These are phyloP conservation scores for Picea glauca DNA, from an alignment of 75 land plant species.

Conservation along the genomic window DNA sequence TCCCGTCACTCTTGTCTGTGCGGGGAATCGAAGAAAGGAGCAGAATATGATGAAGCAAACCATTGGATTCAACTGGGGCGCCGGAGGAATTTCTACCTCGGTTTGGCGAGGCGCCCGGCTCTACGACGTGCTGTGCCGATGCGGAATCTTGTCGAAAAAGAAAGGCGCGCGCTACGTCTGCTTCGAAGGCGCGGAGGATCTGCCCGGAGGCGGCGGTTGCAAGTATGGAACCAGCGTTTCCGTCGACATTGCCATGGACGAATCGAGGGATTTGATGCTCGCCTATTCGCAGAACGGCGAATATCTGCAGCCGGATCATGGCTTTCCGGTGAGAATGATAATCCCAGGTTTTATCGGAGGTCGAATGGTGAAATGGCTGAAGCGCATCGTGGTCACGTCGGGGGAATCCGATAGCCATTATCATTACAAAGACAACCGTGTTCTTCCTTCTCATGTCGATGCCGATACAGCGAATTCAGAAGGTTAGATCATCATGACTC, in stretches of 20 bases:
- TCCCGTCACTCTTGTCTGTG: slow-evolving; percentile 89
- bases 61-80: slow-evolving; percentile 97
- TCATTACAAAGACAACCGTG: slow-evolving; percentile 83
- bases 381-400: slow-evolving; percentile 57
- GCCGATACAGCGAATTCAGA: slow-evolving; percentile 80
- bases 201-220: slow-evolving; percentile 66
- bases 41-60: slow-evolving; percentile 87
- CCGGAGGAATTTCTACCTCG: slow-evolving; percentile 79
- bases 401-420: slow-evolving; percentile 65
- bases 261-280: slow-evolving; percentile 57
- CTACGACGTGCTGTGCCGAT: slow-evolving; percentile 56
- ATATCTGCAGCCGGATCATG: slow-evolving; percentile 77
- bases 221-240: slow-evolving; percentile 81
- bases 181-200: slow-evolving; percentile 91
- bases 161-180: slow-evolving; percentile 73
- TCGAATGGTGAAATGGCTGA: slow-evolving; percentile 95
- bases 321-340: slow-evolving; percentile 83
- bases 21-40: slow-evolving; percentile 94
- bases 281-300: slow-evolving; percentile 95
- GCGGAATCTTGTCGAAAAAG: slow-evolving; percentile 50
- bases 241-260: slow-evolving; percentile 73
- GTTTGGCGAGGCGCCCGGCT: slow-evolving; percentile 87
- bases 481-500: slow-evolving; percentile 29
- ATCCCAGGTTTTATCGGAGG: slow-evolving; percentile 97
- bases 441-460: slow-evolving; percentile 91